Percentiles rank a stretch among this genome's conserved stretches.
Conservation (phyloP, 139 green algal genomes). For the Chlorella sp. region DNA sequence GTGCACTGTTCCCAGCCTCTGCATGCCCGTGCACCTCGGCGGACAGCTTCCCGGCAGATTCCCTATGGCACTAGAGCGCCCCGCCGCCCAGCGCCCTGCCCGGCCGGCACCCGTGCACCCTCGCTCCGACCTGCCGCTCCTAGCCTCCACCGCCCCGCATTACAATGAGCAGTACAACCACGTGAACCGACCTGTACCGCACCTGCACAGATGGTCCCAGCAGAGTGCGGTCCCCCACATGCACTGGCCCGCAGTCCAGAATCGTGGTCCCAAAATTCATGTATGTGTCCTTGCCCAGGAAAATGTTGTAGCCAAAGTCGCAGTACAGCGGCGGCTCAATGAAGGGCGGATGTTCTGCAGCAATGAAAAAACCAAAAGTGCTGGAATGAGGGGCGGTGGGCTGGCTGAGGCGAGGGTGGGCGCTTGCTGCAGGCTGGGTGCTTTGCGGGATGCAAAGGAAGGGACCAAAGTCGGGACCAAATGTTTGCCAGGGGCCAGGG, state of each 20-base stretch:
- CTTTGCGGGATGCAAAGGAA: too few species aligned
- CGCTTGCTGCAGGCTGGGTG: too few species aligned
- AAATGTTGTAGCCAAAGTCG: conserved; percentile 61
- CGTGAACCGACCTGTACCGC: background rate
- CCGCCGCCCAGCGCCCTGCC: too few species aligned
- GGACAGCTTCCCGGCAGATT: too few species aligned
- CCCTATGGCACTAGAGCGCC: too few species aligned
- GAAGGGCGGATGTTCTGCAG: conserved; percentile 42
- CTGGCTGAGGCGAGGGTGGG: background rate
- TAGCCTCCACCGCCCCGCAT: background rate
- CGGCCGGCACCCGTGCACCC: background rate
- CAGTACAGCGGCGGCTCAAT: conserved; percentile 59
- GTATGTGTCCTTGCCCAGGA: conserved; percentile 37
- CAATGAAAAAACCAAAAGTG: background rate
- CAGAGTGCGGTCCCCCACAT: conserved; percentile 55
- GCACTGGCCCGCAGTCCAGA: conserved; percentile 54
- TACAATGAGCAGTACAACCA: background rate
- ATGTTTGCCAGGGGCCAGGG: too few species aligned
- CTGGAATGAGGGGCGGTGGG: background rate
- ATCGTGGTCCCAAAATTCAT: conserved; percentile 56
- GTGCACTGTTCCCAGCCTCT: too few species aligned
- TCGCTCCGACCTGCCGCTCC: background rate
- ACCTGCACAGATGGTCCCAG: conserved; percentile 60
- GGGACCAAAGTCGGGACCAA: too few species aligned
- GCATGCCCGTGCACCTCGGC: too few species aligned